phyloP scores from a whole-genome alignment of 441 rosid genomes.

The Rhodomyrtus psidioides region DNA sequence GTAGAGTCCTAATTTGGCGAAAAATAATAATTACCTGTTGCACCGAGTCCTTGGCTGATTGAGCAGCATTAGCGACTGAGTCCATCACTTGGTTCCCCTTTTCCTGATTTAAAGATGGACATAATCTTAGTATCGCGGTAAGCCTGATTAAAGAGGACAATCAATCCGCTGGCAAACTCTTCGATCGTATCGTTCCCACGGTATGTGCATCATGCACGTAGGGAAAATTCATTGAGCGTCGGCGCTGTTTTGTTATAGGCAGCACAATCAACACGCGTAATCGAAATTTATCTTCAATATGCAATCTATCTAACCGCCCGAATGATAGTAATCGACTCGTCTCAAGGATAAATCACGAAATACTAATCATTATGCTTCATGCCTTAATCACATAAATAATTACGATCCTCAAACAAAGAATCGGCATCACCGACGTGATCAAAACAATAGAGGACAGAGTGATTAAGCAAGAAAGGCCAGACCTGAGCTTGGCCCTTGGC shows the following conservation, averaged over 20 bases:
- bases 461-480: not conserved
- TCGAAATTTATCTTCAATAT: not conserved
- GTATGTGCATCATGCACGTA: not conserved
- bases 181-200: not conserved
- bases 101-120: not conserved
- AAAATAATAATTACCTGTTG: not conserved
- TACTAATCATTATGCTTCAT: not conserved
- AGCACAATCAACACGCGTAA: not conserved
- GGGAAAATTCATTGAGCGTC: not conserved
- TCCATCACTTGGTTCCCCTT: not conserved
- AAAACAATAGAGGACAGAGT: not conserved
- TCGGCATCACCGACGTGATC: not conserved
- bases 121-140: not conserved
- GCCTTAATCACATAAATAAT: not conserved
- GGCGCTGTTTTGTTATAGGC: not conserved
- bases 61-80: not conserved
- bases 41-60: not conserved
- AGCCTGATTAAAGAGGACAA: not conserved
- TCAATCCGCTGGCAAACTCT: not conserved
- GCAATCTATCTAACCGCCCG: not conserved
- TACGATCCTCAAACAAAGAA: not conserved
- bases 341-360: not conserved
- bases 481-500: slow-evolving; percentile 2
- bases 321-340: not conserved
- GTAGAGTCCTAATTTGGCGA: not conserved